Base-by-base conservation (phyloP, 768 basidiomycete species). In the Auriculariales sp. region DNA sequence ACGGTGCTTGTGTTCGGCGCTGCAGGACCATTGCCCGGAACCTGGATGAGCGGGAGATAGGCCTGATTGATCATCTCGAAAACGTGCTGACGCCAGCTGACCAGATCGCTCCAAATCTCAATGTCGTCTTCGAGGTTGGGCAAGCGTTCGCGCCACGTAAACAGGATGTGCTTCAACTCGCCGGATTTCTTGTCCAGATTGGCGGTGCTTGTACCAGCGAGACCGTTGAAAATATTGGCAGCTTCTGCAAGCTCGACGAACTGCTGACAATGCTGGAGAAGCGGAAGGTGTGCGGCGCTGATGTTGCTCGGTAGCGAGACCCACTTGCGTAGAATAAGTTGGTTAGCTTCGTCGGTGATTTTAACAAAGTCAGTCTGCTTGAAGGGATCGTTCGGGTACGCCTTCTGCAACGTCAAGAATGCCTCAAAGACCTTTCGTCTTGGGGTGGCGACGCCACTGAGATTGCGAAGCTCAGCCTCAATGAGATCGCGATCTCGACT, bases 1-100 rank as follows among this genome's bases (percentile, higher is more conserved):
- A 80, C 86, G 1, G 89, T 92, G 50, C 80, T 87, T 34, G 81
- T 68, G 52, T 74, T 83, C 31, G 68, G 73, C 22, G 75, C 66
- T 15, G 75, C 61, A 11, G 73, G 66, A 24, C 66, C 66, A 56
- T 78, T 77, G 30, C 52, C 52, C 22, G 68, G 64, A 14, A 59
- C 61, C 36, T 59, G 61, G 50, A 97, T 92, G 42, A 99, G 76
- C 9, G 95, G 95, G 42, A 97, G 81, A 55, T 97, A 98, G 2
- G 88, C 79, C 60, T 90, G 88, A 62, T 98, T 99, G 67, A 99
- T 95, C 14, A 91, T 86, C 55, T 84, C 78, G 70, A 99, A 99
- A 45, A 99, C 91, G 61, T 98, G 97, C 64, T 98, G 95, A 49
- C 95, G 71, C 95, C 95, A 99, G 14, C 93, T 91, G 3, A 99